A percentile compares a stretch with the other conserved stretches of the same genome.
These are phyloP conservation scores for Russula virescens DNA, from an alignment of 768 basidiomycete genomes.

Conservation along the genomic window DNA sequence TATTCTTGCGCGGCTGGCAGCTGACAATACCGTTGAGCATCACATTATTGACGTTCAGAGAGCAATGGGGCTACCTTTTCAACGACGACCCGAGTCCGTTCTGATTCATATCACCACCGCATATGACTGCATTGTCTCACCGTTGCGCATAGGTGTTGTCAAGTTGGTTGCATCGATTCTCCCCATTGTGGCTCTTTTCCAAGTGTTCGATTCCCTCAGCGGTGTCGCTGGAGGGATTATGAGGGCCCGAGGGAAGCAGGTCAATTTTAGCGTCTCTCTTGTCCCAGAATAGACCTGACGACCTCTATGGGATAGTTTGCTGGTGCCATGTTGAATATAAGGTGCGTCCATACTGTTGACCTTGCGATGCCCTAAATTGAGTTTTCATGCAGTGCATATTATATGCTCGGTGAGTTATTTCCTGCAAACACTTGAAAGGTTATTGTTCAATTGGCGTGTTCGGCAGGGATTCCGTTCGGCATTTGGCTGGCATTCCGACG, in stretches of 20 bases:
- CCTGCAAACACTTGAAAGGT: not conserved
- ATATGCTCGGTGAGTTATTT: conserved; percentile 52
- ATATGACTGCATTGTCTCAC: not conserved
- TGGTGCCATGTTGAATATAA: conserved; percentile 76
- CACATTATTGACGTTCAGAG: conserved; percentile 40
- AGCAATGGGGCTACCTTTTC: conserved; percentile 54
- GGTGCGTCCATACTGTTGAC: conserved; percentile 34
- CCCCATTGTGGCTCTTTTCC: conserved; percentile 66
- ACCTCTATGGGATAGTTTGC: conserved; percentile 39
- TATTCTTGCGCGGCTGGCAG: not conserved
- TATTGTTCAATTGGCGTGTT: conserved; percentile 1
- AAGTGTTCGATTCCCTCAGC: conserved; percentile 77
- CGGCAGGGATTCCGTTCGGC: conserved; percentile 69
- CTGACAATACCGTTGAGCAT: conserved; percentile 28
- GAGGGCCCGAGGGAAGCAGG: conserved; percentile 77
- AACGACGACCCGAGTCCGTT: conserved; percentile 44
- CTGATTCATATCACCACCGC: not conserved
- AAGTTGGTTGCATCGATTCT: conserved; percentile 48
- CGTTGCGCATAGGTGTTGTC: conserved; percentile 33
- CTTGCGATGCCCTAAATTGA: conserved; percentile 12
- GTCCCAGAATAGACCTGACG: not conserved
- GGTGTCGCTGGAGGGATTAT: conserved; percentile 72
- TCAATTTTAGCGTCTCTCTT: conserved; percentile 20
- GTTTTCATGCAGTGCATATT: conserved; percentile 52
- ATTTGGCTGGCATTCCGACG: conserved; percentile 66